Base-by-base conservation (phyloP, 768 basidiomycete species). In the Pleurotus tuber-regium region DNA sequence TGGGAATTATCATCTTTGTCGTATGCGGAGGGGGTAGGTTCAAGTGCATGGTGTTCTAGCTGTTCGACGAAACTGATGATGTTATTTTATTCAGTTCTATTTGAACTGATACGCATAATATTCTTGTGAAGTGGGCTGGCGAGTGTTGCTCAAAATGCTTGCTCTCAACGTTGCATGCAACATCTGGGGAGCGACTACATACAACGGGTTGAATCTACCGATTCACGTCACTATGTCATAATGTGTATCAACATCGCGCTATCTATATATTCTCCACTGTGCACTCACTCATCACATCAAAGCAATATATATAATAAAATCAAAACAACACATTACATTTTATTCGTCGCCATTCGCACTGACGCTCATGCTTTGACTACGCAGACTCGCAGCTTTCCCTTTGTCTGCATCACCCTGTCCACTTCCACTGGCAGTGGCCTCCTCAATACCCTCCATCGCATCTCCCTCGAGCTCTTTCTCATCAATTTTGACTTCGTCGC, bases 381-480 rank as follows among this genome's bases (percentile, higher is more conserved):
- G 71, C 53, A 73, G 59, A 55, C 79, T 80, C 16, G 69, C 70
- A 31, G 63, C 66, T 57, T 72, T 74, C 14, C 61, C 61, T 54
- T 72, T 71, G 16, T 66, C 68, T 53, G 65, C 66, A 19, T 64
- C 64, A 31, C 39, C 38, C 51, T 56, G 30, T 23, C 57, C 59
- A 23, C 64, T 61, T 59, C 59, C 12, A 54, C 55, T 56, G 58
- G 18, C 57, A 47, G 58, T 67, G 51, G 69, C 67, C 50, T 60
- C 64, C 65, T 89, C 88, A 3, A 89, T 61, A 21, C 86, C 89
- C 60, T 91, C 80, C 89, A 90, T 90, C 9, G 78, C 76, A 55
- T 88, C 87, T 39, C 74, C 74, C 64, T 96, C 94, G 50, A 97
- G 73, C 62, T 96, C 92, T 66, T 86, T 86, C 55, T 88, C 86